Evolutionary conservation across 352 stramenopile species (phyloP), one percentile per base, ranked within the genome.

Genomic region (Pythium aquatile): DNA sequence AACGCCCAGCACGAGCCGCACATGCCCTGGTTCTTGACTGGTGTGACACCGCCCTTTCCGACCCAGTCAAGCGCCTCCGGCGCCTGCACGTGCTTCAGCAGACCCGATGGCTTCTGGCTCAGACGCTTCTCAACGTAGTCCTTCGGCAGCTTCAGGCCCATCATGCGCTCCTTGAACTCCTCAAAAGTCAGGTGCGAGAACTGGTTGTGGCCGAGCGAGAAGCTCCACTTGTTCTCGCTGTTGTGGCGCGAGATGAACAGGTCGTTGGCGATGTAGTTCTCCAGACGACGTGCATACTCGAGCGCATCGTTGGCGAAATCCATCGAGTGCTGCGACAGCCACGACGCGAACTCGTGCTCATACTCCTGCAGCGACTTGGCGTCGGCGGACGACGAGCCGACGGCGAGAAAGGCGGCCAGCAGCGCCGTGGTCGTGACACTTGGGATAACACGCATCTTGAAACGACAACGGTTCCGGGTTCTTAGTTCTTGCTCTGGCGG

Each of bases 1-100:
- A 99, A 99, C 8, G 94, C 93, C 96, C 97, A 99, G 81, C 97
- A 99, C 37, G 91, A 97, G 20, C 96, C 96, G 70, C 97, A 99
- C 40, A 83, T 73, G 11, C 92, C 97, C 73, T 99, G 97, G 80
- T 99, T 98, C 75, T 99, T 99, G 11, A 99, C 91, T 5, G 79
- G 76, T 11, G 96, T 98, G 8, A 99, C 94, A n/a, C 79, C 94
- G 52, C 97, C 97, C 70, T 98, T 92, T 10, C 73, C 62, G 49
- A 87, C 69, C 98, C 98, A 99, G 79, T 99, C 95, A 26, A 98
- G 74, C n/a, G 78, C 69, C 1, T 91, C 74, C 1, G 94, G 87
- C 13, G 95, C 68, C 5, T 91, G 54, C 39, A 70, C 59, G 37
- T 69, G 37, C 20, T 53, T 61, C 6, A 75, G 26, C n/a, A 68